These are phyloP conservation scores for Excoecaria cochinchinensis DNA, from an alignment of 345 rosid species.

Conservation along the genomic window DNA sequence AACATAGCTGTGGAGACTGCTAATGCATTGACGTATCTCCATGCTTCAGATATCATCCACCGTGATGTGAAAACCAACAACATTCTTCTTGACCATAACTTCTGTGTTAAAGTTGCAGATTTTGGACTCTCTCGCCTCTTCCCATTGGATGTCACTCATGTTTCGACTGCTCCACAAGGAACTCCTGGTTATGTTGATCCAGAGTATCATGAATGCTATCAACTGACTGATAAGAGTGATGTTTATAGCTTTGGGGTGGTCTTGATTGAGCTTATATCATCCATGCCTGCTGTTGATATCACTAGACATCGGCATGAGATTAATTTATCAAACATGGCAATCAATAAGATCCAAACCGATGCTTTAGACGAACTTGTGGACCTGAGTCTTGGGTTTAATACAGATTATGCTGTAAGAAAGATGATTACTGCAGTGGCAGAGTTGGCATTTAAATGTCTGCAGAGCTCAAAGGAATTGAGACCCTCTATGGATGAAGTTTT, in stretches of 20 bases:
- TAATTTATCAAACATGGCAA: conserved; percentile 72
- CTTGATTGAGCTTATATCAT: conserved; percentile 63
- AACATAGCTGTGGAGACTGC: conserved; percentile 90
- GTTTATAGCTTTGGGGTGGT: conserved; percentile 79
- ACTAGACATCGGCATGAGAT: conserved; percentile 76
- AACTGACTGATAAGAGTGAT: conserved; percentile 82
- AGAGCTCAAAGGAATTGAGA: conserved; percentile 60
- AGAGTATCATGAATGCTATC: conserved; percentile 83
- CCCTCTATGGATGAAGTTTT: conserved; percentile 64
- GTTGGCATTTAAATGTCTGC: conserved; percentile 82
- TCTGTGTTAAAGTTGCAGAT: conserved; percentile 88
- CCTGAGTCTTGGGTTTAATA: conserved; percentile 59
- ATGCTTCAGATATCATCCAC: conserved; percentile 68
- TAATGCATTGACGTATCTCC: conserved; percentile 69
- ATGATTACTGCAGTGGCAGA: conserved; percentile 70
- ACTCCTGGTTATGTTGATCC: conserved; percentile 97
- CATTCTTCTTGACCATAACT: conserved; percentile 73
- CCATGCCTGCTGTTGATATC: conserved; percentile 88
- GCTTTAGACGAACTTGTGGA: conserved; percentile 73
- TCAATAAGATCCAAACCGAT: conserved; percentile 63
- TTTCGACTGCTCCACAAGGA: conserved; percentile 93
- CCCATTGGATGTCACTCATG: conserved; percentile 63
- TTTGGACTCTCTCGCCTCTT: conserved; percentile 86
- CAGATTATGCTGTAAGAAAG: conserved; percentile 43
- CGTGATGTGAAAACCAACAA: conserved; percentile 91